Evolutionary conservation across 1,139 yeast genomes (phyloP).

Genomic region (Kurtzmaniella natalensis): DNA sequence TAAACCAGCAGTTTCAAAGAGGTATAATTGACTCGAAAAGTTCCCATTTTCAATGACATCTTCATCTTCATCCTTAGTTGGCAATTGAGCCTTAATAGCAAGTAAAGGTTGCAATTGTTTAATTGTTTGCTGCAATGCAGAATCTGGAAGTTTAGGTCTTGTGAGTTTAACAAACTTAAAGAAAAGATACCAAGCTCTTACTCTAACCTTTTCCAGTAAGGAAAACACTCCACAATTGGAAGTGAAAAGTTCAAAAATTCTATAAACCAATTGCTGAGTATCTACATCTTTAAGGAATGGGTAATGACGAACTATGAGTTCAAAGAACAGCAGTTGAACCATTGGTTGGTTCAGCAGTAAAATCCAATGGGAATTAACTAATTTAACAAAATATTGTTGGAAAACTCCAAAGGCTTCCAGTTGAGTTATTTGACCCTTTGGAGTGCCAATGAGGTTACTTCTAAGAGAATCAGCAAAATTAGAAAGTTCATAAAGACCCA

Average conservation of each 20-base stretch:
- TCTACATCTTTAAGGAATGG: constrained; percentile 47
- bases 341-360: constrained; percentile 63
- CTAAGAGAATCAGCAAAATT: constrained; percentile 77
- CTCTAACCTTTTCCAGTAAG: constrained; percentile 64
- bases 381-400: constrained; percentile 59
- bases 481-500: constrained; percentile 78
- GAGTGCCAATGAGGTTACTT: constrained; percentile 65
- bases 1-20: constrained; percentile 78
- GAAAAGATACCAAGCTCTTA: constrained; percentile 87
- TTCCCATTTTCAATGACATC: constrained; percentile 54
- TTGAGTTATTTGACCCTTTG: constrained; percentile 56
- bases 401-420: constrained; percentile 61
- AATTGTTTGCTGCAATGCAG: constrained; percentile 38
- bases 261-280: constrained; percentile 41
- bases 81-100: constrained; percentile 53
- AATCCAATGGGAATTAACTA: constrained; percentile 55
- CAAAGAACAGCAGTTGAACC: constrained; percentile 78
- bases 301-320: constrained; percentile 76
- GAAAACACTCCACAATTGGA: constrained; percentile 80
- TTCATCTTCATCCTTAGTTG: constrained; percentile 48
- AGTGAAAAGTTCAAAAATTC: constrained; percentile 72
- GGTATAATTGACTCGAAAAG: constrained; percentile 74
- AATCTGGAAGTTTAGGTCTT: constrained; percentile 54
- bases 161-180: constrained; percentile 77
- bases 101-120: constrained; percentile 47